Conservation (phyloP, 2,329 filamentous ascomycete species). For the Aspergillus eucalypticola region DNA sequence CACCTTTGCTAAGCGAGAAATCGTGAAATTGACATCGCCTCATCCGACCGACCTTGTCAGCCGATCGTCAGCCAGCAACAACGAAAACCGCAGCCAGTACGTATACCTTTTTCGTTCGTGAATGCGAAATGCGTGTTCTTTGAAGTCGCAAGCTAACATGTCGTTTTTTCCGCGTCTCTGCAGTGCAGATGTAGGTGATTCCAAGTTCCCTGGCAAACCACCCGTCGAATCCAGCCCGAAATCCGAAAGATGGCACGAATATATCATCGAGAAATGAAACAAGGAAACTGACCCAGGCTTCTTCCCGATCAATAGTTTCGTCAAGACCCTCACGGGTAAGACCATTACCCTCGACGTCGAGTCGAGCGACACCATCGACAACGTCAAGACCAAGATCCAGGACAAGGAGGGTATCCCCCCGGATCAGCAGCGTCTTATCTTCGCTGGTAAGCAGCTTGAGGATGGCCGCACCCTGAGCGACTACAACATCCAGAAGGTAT, state of each 20-base stretch:
- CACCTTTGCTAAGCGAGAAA: conserved; percentile 48
- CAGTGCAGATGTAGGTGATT: conserved; percentile 85
- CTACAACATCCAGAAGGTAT: conserved; percentile 99
- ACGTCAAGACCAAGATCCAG: conserved; percentile 99
- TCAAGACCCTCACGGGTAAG: conserved; percentile 99
- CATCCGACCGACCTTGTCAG: conserved; percentile 39
- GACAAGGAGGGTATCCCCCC: conserved; percentile 99
- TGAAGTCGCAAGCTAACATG: conserved; percentile 49
- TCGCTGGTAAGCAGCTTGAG: conserved; percentile 98
- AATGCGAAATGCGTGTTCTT: conserved; percentile 15
- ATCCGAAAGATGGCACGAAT: background rate
- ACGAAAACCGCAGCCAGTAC: conserved; percentile 52
- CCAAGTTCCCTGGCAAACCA: conserved; percentile 26
- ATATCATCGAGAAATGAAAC: conserved; percentile 6
- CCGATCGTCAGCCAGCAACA: conserved; percentile 45
- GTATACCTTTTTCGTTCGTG: conserved; percentile 26
- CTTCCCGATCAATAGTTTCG: conserved; percentile 68
- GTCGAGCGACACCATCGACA: conserved; percentile 99
- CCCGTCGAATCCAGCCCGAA: conserved; percentile 6
- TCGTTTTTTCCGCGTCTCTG: conserved; percentile 36
- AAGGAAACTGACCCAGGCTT: conserved; percentile 26
- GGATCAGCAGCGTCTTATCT: conserved; percentile 98
- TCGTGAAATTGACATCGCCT: conserved; percentile 42
- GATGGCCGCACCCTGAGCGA: conserved; percentile 94
- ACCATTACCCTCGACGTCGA: conserved; percentile 99